Evolutionary conservation across 192 early-diverging fungal genomes (phyloP), one percentile per base, ranked within the genome.

Genomic region (Backusella circina): DNA sequence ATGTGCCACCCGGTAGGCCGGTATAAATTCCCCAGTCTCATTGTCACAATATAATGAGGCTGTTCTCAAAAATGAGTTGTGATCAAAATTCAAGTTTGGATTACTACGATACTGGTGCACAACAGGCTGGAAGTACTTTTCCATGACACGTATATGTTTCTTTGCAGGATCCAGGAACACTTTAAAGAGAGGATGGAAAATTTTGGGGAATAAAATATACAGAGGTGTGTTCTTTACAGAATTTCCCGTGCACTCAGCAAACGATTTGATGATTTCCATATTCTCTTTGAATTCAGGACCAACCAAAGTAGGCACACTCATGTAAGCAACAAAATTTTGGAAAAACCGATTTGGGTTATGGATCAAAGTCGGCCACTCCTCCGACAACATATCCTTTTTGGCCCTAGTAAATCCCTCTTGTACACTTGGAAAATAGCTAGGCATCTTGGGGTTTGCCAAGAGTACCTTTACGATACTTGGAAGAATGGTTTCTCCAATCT

Each of bases 281-380:
- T 79, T 74, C 15, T 21, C 39, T 31, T 18, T 50, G 5, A 74
- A 66, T 61, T 79, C 77, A 18, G 39, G 32, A 18, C 72, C 77
- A 31, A 79, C 30, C 15, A 79, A 54, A 64, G 50, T 50, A 31
- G 64, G 77, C 0, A 78, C 72, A 35, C 77, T 74, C 30, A 78
- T 74, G 26, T 70, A 74, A 13, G 67, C 77, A 9, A 78, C 72
- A n/a, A 78, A 33, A 5, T 64, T 28, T 35, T 78, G 77, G 18
- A 78, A 67, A 26, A 78, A 73, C 0, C 7, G 1, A 31, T 18
- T 32, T 8, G 57, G 51, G 23, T 74, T 10, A 2, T 9, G 0
- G 44, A 78, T 31, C 0, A 21, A 31, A 7, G 35, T 50, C 21
- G 28, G 21, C 54, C 21, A 13, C 8, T 68, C 38, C 21, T 67